phyloP scores from a whole-genome alignment of 208 protist genomes.

The Strigomonas oncopelti region DNA sequence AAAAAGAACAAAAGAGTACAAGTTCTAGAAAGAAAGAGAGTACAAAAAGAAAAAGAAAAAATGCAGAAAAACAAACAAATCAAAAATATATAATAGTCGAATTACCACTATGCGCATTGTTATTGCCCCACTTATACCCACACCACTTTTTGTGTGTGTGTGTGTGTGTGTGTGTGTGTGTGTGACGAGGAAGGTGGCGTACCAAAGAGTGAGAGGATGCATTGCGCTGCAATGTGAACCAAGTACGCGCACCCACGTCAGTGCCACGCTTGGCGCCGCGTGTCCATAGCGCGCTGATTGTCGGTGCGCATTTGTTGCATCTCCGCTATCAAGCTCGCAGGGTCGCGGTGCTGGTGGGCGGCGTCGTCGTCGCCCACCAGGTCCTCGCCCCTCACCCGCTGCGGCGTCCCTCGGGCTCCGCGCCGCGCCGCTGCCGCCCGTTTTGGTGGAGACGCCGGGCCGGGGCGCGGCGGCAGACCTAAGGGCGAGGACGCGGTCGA shows the following conservation, averaged over 20 bases:
- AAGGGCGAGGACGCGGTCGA: no score
- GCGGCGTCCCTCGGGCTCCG: constrained; percentile 23
- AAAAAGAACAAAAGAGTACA: constrained; percentile 13
- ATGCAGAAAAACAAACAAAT: constrained; percentile 15
- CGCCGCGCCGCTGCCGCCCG: constrained; percentile 12
- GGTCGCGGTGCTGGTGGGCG: constrained; percentile 1
- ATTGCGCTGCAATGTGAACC: not conserved
- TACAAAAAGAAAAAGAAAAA: constrained; percentile 14
- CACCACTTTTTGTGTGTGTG: not conserved
- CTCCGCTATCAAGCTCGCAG: constrained; percentile 32
- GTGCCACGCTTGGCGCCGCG: constrained; percentile 32
- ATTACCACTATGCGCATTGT: no score
- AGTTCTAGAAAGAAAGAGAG: constrained; percentile 1
- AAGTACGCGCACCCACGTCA: constrained; percentile 10
- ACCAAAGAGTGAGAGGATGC: constrained; percentile 9
- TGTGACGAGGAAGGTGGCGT: no score
- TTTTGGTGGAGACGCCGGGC: not conserved
- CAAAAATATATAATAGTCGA: no score
- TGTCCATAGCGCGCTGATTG: constrained; percentile 53
- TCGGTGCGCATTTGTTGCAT: constrained; percentile 52
- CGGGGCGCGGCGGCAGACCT: no score
- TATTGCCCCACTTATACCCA: no score
- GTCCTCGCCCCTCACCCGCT: constrained; percentile 12
- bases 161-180: no score
- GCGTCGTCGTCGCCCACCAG: not conserved